Evolutionary conservation across 495 filamentous ascomycete species (phyloP), one percentile per base, ranked within the genome.

Genomic region (Daldinia concentrica): DNA sequence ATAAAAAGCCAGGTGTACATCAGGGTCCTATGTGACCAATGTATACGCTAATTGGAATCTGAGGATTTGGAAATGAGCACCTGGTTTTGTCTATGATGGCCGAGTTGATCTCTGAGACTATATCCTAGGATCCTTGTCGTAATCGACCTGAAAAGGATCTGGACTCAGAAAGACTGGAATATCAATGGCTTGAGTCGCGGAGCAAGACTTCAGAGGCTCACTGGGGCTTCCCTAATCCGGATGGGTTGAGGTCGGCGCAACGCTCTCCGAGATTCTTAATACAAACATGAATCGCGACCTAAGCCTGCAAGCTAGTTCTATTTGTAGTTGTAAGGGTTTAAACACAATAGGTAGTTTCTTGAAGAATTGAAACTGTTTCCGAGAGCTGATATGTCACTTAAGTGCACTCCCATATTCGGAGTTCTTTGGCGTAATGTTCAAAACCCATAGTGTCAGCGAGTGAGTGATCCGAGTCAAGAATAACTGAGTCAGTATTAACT

Each of bases 181-280:
- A 11, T 5, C 29, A 30, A 55, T 57, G 59, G 8, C 1, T 19
- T 64, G 43, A 19, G 60, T 17, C 22, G 62, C 58, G 45, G 61
- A 43, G 3, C 50, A n/a, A 6, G 7, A 39, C 6, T 32, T 4
- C 32, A 60, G 65, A 69, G 61, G 66, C 62, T 66, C 61, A 55
- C 48, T 22, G 66, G 51, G 15, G 52, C 22, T 59, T 67, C 36
- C 59, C 59, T 52, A 27, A 70, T 72, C 9, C 14, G 61, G 63
- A 54, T 34, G 54, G 22, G 22, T 58, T 66, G 75, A 75, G 55
- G 66, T 69, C 75, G 75, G 75, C 67, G 69, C 51, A 24, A 75
- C 29, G 57, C 30, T 67, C 64, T 73, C 75, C 75, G 75, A 69
- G 26, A 57, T 57, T 64, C 29, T 59, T 27, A 4, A 72, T 67